Evolutionary conservation across 257 asterid species (phyloP), one percentile per base, ranked within the genome.

Genomic region (Rhazya stricta): DNA sequence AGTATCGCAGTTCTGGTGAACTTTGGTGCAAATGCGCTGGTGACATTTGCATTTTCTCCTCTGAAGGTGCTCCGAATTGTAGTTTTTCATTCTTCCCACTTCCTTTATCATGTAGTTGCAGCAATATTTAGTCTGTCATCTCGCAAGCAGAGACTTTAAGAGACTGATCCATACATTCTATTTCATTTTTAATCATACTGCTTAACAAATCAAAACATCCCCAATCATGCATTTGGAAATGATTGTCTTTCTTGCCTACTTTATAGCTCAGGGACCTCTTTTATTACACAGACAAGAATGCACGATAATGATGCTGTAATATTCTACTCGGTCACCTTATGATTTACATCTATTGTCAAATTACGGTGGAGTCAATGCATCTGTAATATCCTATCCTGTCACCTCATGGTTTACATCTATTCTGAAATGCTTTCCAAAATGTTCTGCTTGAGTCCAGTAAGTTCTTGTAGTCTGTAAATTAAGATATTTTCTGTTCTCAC

Each of bases 21-120:
- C 79, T 95, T 95, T 62, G 96, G 93, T 1, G 83, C 97, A 66
- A 95, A 95, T 81, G 97, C 97, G 39, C 77, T 95, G 29, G 99
- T 95, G 83, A 74, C 99, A 46, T 95, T 95, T 77, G 94, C 99
- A 21, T 95, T 92, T 86, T 88, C 96, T 84, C 99, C 98, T 78
- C 90, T 95, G 32, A 42, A 86, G 99, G 99, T 92, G 69, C 71
- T 6, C 21, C 34, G 19, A 57, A 25, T 0, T 56, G 25, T 19
- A 23, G 65, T 36, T 43, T 45, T 45, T 61, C 29, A 2, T 75
- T 50, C 41, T 62, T 74, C 42, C 46, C 13, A 23, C 12, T 77
- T 25, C 32, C 4, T 51, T 39, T 45, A 30, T 25, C 37, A 73
- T 37, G 6, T 36, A 27, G 69, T 51, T 61, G 69, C 29, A 8